Evolutionary conservation across 768 basidiomycete species (phyloP), one percentile per base, ranked within the genome.

Genomic region (Tricholoma sp.): DNA sequence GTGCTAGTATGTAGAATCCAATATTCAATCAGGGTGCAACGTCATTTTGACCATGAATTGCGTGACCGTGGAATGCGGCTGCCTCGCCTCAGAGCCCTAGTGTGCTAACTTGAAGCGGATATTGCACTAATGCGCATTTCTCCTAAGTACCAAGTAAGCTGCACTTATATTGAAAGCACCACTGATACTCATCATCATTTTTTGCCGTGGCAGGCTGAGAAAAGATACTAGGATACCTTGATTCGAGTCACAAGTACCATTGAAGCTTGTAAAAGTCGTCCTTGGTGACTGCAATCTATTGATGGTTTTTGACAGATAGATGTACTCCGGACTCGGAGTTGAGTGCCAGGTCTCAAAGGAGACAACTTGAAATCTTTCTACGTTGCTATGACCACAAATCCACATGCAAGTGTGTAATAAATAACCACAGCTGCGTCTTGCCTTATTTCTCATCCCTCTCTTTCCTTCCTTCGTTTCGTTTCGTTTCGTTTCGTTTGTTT

Each of bases 401-500:
- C 63, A 47, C 45, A 20, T 42, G 41, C 41, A 20, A 34, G 37
- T 55, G 57, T 48, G 56, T 53, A 63, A 64, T 70, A 70, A 69
- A 70, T 64, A 54, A 54, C 39, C 45, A 32, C n/a, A 24, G 45
- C 20, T 41, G 15, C 53, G 3, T 31, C 15, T 31, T 52, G 31
- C 57, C 55, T 42, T 41, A 41, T 45, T 49, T 53, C 63, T 61
- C 61, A 61, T 60, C 52, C 63, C 59, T 58, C 61, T 54, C 57
- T 58, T 56, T 53, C 61, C 54, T 56, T 58, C 57, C 53, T 62
- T 64, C 58, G 55, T 51, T 62, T 65, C 65, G 69, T 73, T 77
- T 68, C 72, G 73, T 72, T 74, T 76, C 68, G 72, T 75, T 73
- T 68, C 65, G 58, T 66, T 65, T 66, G 61, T 71, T 67, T 66